Evolutionary conservation across 2,329 filamentous ascomycete species (phyloP), one percentile per base, ranked within the genome.

Genomic region (Grosmannia clavigera): DNA sequence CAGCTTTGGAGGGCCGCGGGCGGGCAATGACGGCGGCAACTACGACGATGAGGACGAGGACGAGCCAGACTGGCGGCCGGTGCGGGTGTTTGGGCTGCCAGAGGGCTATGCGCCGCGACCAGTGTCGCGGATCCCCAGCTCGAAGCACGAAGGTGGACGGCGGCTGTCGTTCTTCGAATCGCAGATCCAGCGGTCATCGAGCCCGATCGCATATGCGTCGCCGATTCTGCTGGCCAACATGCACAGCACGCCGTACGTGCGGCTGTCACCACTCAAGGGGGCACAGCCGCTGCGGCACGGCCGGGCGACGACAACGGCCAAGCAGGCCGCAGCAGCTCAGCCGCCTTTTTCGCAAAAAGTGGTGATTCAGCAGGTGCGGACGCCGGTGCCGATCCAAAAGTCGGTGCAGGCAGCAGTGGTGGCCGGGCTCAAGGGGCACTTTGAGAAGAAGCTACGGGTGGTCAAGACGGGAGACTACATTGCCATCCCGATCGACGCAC

Each of bases 221-320:
- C 94, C 94, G 0, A 79, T 97, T 29, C 78, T 97, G 52, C 79
- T 97, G 5, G 86, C 90, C 53, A 99, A 99, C 67, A 76, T 99
- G 35, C 86, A 89, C 3, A 84, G 84, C 59, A 84, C 91, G 0
- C 81, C 86, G 16, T 91, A 92, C 68, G 77, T 96, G 59, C 87
- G 88, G 51, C 80, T 97, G 58, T 86, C 90, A 1, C 83, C 88
- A 0, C 76, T 92, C 25, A 56, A 40, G 38, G 58, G 58, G 3
- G 51, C 57, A 5, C 33, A 52, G 25, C 48, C 57, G 48, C 83
- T 82, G 68, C 77, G 56, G n/a, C 56, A 52, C 22, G 56, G 54
- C 27, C 53, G n/a, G 64, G 68, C 73, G 2, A 74, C 79, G 64
- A 68, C 73, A 2, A 74, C 79, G 22, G 43, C 61, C 7, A 82